Percentiles rank a stretch among this genome's conserved stretches.
Conservation (phyloP, 2,329 filamentous ascomycete genomes). For the Truncatella angustata region DNA sequence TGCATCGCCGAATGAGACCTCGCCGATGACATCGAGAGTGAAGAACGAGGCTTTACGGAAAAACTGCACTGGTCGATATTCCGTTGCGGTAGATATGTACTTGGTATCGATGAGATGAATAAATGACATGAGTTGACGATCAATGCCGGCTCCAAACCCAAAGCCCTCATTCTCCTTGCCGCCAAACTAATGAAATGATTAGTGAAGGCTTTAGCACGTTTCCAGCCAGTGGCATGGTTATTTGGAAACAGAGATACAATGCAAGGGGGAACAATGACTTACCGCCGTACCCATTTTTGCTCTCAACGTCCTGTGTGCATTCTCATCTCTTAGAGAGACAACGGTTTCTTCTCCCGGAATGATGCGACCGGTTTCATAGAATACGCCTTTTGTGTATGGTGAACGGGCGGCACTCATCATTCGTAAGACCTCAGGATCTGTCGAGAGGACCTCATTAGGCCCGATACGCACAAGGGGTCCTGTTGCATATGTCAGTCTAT, state of each 20-base stretch:
- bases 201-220: background rate
- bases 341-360: conserved; percentile 34
- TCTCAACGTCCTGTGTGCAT: conserved; percentile 35
- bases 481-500: conserved; percentile 5
- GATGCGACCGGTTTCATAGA: conserved; percentile 36
- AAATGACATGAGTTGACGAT: conserved; percentile 37
- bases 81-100: conserved; percentile 39
- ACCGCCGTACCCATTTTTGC: conserved; percentile 43
- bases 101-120: conserved; percentile 44
- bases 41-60: conserved; percentile 50
- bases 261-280: conserved; percentile 17
- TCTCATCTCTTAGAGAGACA: conserved; percentile 33
- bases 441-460: conserved; percentile 24
- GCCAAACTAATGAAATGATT: conserved; percentile 39
- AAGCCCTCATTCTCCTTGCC: conserved; percentile 47
- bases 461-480: conserved; percentile 23
- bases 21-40: conserved; percentile 52
- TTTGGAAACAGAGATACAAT: background rate
- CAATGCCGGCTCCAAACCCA: conserved; percentile 37
- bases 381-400: conserved; percentile 34
- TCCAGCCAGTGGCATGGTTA: background rate
- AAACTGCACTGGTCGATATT: conserved; percentile 42
- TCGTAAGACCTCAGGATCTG: conserved; percentile 20
- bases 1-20: conserved; percentile 49
- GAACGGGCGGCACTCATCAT: conserved; percentile 34